phyloP scores from a whole-genome alignment of 2,329 filamentous ascomycete genomes.

The Microsporum audouinii region DNA sequence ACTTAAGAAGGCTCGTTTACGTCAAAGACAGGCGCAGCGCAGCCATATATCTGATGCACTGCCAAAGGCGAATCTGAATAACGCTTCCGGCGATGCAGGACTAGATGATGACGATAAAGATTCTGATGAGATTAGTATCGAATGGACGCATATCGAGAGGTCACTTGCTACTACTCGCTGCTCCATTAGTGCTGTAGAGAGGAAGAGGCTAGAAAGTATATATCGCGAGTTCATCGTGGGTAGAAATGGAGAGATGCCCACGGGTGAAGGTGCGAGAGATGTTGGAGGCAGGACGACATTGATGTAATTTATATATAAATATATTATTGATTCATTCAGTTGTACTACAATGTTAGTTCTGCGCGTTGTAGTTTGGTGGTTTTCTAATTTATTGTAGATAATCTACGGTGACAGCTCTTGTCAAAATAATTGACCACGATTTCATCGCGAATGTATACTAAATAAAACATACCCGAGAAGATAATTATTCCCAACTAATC shows the following conservation, averaged over 20 bases:
- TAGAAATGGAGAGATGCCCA: slow-evolving; percentile 87
- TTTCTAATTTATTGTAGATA: too few relatives aligned
- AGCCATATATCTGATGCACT: slow-evolving; percentile 11
- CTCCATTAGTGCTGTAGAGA: slow-evolving; percentile 72
- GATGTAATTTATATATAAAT: slow-evolving; percentile 49
- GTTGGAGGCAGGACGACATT: slow-evolving; percentile 85
- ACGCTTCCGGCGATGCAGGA: slow-evolving; percentile 16
- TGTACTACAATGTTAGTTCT: background rate
- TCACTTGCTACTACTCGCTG: slow-evolving; percentile 66
- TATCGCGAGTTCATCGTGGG: slow-evolving; percentile 90
- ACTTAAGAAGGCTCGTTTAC: slow-evolving; percentile 60
- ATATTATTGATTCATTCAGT: background rate
- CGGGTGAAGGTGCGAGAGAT: slow-evolving; percentile 81
- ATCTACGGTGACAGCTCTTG: too few relatives aligned
- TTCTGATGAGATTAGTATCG: slow-evolving; percentile 60
- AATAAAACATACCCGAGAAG: too few relatives aligned
- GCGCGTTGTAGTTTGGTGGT: too few relatives aligned
- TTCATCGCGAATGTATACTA: too few relatives aligned
- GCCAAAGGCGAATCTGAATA: slow-evolving; percentile 11
- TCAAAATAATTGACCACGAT: too few relatives aligned
- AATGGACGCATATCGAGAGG: slow-evolving; percentile 70
- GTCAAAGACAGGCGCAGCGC: slow-evolving; percentile 44
- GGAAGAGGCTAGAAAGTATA: slow-evolving; percentile 61
- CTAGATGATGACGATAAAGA: slow-evolving; percentile 21
- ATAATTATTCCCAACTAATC: too few relatives aligned